Base-by-base conservation (phyloP, 257 asterid genomes). In the Apocynum venetum region DNA sequence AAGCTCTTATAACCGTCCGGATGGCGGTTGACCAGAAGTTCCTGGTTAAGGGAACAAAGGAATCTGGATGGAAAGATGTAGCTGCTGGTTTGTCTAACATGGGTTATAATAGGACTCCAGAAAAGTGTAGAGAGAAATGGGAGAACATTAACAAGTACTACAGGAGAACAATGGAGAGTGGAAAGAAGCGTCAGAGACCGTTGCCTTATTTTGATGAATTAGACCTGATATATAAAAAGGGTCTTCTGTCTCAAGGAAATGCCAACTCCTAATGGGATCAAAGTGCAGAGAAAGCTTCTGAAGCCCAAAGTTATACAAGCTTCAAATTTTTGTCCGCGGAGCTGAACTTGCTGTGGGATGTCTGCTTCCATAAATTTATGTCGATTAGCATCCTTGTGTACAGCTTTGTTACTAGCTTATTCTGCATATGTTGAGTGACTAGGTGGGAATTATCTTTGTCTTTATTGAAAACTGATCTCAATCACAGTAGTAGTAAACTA, bases 31-130 rank as follows among this genome's bases (percentile, higher is more conserved):
- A 68, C 17, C 53, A 6, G 3, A 68, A 68, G 73, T 43, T 43
- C 73, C 36, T 68, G 10, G 52, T 17, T 19, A 68, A 68, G 73
- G 36, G 73, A 43, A 11, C 51, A 11, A 41, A 68, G 53, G 73
- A 53, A 46, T 78, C 82, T 41, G 77, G 77, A 56, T 78, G 85
- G 85, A 78, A 78, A 78, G 82, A 82, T 47, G 82, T 82, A 49
- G 80, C 85, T 10, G 75, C 79, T 31, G 71, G 78, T 61, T 69
- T 82, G 77, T 57, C 46, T 38, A 75, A 60, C 66, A 71, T 78
- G 77, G 85, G 85, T 71, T 82, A 78, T 73, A 74, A 68, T n/a
- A 75, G 82, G 52, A 75, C 85, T 59, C 74, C 85, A 46, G 80
- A 76, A 52, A 74, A 82, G 82, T 82, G 85, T 61, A 82, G 80